Evolutionary conservation across 1,139 yeast genomes (phyloP), one percentile per base, ranked within the genome.

Genomic region (Spathaspora sp.): DNA sequence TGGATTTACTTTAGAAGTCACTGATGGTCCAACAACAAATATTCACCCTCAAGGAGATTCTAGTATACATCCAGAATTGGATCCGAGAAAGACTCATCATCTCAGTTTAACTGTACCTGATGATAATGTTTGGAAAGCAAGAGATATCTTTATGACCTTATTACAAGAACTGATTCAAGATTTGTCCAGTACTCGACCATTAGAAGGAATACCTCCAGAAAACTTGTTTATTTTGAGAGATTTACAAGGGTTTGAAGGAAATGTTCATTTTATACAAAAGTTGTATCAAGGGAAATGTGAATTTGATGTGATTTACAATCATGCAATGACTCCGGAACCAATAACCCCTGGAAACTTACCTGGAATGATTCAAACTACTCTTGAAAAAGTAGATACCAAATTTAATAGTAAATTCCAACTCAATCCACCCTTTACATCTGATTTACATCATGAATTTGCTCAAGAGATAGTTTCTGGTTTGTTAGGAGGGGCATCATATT

Each of bases 401-500:
- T 90, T 90, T 56, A 60, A 73, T 4, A 53, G 60, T 10, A 70
- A 77, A 17, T 88, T 86, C 58, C 66, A 74, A 25, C 70, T 89
- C 18, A 63, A 68, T 23, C 63, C 76, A 1, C 95, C 95, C 1
- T 87, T 80, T 58, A 62, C 74, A 45, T 60, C 65, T 1, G 61
- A 61, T 7, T 58, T 63, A 48, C 76, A 82, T 58, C 58, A 65
- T 26, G 57, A 59, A 8, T 91, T 93, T 67, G 96, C 91, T 2
- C 75, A 86, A 55, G 93, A 88, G 55, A 70, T 89, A 38, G 62
- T 93, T 15, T 86, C 97, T 0, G 93, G 93, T 43, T 71, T 93
- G 42, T 66, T 89, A 46, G 99, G 98, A 11, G 98, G 98, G 8
- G 76, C 93, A 45, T 88, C 96, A 1, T 91, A 89, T 63, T 86